phyloP scores from a whole-genome alignment of 164 flowering plant species.

The Vitis amurensis region DNA sequence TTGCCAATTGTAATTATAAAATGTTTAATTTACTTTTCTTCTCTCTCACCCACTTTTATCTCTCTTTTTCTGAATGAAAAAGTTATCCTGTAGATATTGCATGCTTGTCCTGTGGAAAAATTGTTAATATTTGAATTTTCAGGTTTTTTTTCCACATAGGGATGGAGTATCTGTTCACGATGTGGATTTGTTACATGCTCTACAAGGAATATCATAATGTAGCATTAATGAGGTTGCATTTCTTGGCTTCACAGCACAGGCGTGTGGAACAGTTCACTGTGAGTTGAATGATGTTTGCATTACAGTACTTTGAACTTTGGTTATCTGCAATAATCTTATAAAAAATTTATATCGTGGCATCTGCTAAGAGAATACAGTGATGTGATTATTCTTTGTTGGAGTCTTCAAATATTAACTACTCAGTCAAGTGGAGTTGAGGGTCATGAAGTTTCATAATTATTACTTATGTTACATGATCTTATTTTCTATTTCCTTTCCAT shows the following conservation, averaged over 20 bases:
- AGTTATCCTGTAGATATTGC: neutral
- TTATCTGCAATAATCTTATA: neutral
- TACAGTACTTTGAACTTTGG: neutral
- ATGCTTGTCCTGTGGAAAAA: neutral
- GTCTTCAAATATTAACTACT: too few species aligned
- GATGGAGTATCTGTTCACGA: constrained; percentile 76
- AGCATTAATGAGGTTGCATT: constrained; percentile 78
- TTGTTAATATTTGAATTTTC: constrained; percentile 15
- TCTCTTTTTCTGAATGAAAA: neutral
- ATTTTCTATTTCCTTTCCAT: too few species aligned
- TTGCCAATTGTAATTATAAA: too few species aligned
- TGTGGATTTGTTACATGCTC: constrained; percentile 85
- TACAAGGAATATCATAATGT: constrained; percentile 79
- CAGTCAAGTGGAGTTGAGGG: too few species aligned
- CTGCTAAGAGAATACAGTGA: too few species aligned
- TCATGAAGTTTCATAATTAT: too few species aligned
- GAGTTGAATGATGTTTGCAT: constrained; percentile 21
- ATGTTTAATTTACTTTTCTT: too few species aligned
- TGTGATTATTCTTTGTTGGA: too few species aligned
- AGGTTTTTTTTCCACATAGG: constrained; percentile 81
- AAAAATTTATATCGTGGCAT: neutral
- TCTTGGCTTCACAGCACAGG: constrained; percentile 71
- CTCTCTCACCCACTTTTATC: neutral
- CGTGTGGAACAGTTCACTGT: constrained; percentile 93
- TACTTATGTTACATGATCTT: too few species aligned